Base-by-base conservation (phyloP, 2,329 filamentous ascomycete species). In the Tolypocladium amazonense region DNA sequence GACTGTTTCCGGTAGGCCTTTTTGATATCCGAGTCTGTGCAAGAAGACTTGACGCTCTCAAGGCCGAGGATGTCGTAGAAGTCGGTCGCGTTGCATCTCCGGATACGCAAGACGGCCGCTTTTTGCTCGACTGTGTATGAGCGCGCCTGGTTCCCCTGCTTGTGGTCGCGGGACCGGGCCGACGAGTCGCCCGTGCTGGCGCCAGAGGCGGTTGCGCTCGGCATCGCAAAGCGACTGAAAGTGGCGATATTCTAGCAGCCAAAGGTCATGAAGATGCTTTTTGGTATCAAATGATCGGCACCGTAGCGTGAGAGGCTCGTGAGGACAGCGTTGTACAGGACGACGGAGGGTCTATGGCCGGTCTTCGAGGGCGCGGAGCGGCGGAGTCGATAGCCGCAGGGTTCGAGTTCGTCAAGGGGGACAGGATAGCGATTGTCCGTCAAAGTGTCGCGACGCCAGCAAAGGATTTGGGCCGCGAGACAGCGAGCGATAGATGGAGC, bases 1-100 rank as follows among this genome's bases (percentile, higher is more conserved):
- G 89, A 94, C 72, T 95, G 82, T 77, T 96, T 97, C 70, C 93
- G 85, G 77, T 99, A 99, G 8, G 94, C 93, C 79, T 97, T 97
- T 75, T 97, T 99, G 72, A 99, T 92, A 69, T 97, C 93, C 63
- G 80, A 75, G 67, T 97, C 93, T 56, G 85, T 85, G 68, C 84
- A 88, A 25, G 86, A 83, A 60, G 81, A 77, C 67, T 82, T 81
- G 45, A 87, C 78, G 56, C 78, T 75, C 63, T 88, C 86, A 56
- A 97, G 76, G 27, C 86, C 87, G 38, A 99, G 78, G 66, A 99
- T 97, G 72, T 97, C 94, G 78, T 99, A 99, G 75, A 95, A 99
- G 23, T 90, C 90, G 4, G 92, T 97, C 27, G 89, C 78, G 45
- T 82, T 80, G 77, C 94, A 99, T 77, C 83, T 85, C 65, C 90